Percentiles rank a stretch among this genome's conserved stretches.
Conservation (phyloP, 1,284 basidiomycete species). For the Cryptococcus floricola region DNA sequence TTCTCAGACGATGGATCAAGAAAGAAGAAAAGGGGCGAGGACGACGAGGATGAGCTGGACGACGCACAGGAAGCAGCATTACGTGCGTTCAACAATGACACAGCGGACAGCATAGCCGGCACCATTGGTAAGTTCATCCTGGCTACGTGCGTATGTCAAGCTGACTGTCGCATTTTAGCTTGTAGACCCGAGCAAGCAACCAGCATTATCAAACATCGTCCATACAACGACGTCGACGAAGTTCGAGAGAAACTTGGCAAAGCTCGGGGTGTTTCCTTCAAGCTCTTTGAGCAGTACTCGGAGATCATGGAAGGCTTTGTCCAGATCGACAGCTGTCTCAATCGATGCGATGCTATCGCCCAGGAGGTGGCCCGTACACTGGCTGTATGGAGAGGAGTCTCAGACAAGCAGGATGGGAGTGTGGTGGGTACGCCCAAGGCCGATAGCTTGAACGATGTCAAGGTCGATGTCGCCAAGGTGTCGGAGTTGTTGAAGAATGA, state of each 20-base stretch:
- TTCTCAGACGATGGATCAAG: constrained; percentile 34
- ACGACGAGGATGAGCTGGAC: constrained; percentile 25
- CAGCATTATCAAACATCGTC: constrained; percentile 73
- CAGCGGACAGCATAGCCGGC: constrained; percentile 72
- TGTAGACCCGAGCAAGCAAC: constrained; percentile 78
- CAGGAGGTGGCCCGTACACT: constrained; percentile 59
- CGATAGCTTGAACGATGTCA: constrained; percentile 46
- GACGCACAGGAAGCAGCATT: constrained; percentile 58
- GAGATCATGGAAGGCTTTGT: constrained; percentile 86
- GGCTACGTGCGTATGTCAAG: neutral
- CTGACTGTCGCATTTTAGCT: constrained; percentile 53
- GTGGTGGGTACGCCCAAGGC: constrained; percentile 40
- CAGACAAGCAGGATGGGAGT: constrained; percentile 26
- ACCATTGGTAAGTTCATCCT: constrained; percentile 66
- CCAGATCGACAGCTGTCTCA: constrained; percentile 83
- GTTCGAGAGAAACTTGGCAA: constrained; percentile 73
- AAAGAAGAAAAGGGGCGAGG: constrained; percentile 21
- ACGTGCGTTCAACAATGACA: constrained; percentile 80
- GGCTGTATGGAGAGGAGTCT: constrained; percentile 65
- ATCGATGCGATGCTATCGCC: constrained; percentile 83
- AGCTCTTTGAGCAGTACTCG: constrained; percentile 85
- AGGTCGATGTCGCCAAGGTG: constrained; percentile 45
- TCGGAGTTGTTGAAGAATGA: constrained; percentile 40
- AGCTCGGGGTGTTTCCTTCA: constrained; percentile 86
- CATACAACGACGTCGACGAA: constrained; percentile 74